Evolutionary conservation across 306 rosid genomes (phyloP), one percentile per base, ranked within the genome.

Genomic region (Trifolium dubium): DNA sequence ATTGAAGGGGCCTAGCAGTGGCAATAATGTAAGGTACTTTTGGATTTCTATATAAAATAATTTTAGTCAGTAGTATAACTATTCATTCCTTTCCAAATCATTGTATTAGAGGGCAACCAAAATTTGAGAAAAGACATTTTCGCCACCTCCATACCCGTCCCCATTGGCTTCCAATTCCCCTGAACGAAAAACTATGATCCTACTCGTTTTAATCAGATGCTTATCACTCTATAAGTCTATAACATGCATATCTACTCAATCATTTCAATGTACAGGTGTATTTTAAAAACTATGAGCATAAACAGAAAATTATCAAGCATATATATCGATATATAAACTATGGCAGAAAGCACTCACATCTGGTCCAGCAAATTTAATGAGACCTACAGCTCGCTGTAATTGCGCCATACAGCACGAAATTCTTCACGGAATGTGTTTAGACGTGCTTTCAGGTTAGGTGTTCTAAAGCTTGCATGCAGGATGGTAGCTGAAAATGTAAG

Each of bases 331-430:
- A 34, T 14, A 79, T 59, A 76, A 6, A 3, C 17, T 49, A 71
- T 59, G 67, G 63, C 72, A 64, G 67, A 69, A 59, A 78, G 73
- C 70, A 82, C 97, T 89, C 80, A 85, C 96, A 50, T 72, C 69
- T 47, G 46, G 39, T 74, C 77, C 74, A 70, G 64, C 77, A 68
- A 64, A 75, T 46, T 35, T 60, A 66, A 17, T 43, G 81, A 28
- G 82, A 81, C 51, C 87, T 91, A 94, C 80, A 94, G 92, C 74
- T 94, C 99, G 44, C 99, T 94, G 76, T 94, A 94, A 81, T 94
- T 94, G 90, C 99, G 99, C 99, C 99, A 94, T 34, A 94, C 99
- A 34, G 95, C 93, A 61, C 99, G 99, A 67, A 94, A 94, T 82
- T 94, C 99, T 83, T 94, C 99, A 28, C 97, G 97, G 82, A 92